Conservation (phyloP, 163 green algal species). For the Chlamydomonas reinhardtii region DNA sequence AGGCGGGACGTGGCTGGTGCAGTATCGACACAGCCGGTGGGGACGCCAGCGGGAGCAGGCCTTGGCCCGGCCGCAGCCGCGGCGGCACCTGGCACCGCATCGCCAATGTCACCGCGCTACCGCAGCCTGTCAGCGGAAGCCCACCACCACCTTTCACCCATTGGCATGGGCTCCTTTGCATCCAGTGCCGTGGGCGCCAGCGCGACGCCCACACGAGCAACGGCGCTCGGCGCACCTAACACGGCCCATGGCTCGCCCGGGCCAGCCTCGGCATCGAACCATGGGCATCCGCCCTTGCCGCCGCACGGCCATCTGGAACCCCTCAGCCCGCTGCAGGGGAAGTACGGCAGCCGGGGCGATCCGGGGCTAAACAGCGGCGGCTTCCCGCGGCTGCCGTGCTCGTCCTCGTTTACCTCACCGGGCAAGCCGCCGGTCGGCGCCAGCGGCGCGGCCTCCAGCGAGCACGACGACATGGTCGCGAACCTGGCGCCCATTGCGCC, state of each 20-base stretch:
- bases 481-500: no score
- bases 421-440: no score
- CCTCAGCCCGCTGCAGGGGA: background rate
- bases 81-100: background rate
- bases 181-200: no score
- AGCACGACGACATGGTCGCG: no score
- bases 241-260: no score
- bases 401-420: conserved; percentile 1
- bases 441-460: no score
- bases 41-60: no score
- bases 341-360: background rate
- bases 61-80: background rate
- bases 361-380: background rate
- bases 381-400: background rate
- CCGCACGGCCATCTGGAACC: conserved; percentile 27
- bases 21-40: background rate
- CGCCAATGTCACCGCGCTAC: background rate
- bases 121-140: conserved; percentile 20
- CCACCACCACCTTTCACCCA: background rate
- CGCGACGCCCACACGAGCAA: no score
- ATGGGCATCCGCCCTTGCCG: conserved; percentile 1
- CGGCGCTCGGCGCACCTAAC: no score
- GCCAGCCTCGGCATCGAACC: background rate
- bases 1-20: no score
- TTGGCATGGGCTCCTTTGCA: background rate